phyloP scores from a whole-genome alignment of 1,284 basidiomycete genomes.

The Amylostereum areolatum region DNA sequence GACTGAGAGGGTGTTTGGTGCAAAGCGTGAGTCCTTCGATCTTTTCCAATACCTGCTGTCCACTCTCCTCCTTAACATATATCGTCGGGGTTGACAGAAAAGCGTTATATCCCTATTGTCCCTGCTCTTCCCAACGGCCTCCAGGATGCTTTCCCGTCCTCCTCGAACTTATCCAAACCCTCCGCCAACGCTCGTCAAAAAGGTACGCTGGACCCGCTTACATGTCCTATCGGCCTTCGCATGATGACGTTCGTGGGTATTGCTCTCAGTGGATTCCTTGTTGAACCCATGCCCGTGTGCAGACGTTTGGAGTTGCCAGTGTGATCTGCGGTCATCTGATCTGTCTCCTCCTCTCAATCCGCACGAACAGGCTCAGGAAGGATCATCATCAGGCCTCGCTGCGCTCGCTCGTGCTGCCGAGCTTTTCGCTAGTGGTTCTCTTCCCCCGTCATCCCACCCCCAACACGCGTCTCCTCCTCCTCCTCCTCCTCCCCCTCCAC shows the following conservation, averaged over 20 bases:
- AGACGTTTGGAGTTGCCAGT: slow-evolving; percentile 47
- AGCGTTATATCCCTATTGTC: slow-evolving; percentile 21
- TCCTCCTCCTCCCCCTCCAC: not conserved
- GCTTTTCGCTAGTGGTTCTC: slow-evolving; percentile 17
- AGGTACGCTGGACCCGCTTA: slow-evolving; percentile 30
- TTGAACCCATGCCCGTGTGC: slow-evolving; percentile 60
- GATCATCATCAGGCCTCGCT: slow-evolving; percentile 27
- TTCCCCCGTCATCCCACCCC: not conserved
- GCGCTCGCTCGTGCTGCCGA: slow-evolving; percentile 43
- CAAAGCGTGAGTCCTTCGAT: slow-evolving; percentile 42
- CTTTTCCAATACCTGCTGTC: not conserved
- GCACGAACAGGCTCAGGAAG: not conserved
- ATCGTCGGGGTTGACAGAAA: slow-evolving; percentile 13
- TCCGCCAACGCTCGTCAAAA: slow-evolving; percentile 42
- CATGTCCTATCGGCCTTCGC: not conserved
- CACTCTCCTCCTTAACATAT: not conserved
- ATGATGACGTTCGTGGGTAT: not conserved
- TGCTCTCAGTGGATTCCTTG: slow-evolving; percentile 44
- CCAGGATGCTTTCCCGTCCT: slow-evolving; percentile 16
- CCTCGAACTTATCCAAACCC: slow-evolving; percentile 1
- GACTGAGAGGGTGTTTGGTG: slow-evolving; percentile 29
- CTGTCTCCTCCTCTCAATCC: slow-evolving; percentile 9
- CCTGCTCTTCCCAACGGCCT: slow-evolving; percentile 23
- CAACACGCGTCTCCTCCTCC: not conserved
- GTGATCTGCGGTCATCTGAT: slow-evolving; percentile 20